Evolutionary conservation across 169 alveolate species (phyloP), one percentile per base, ranked within the genome.

Genomic region (Plasmodium knowlesi): DNA sequence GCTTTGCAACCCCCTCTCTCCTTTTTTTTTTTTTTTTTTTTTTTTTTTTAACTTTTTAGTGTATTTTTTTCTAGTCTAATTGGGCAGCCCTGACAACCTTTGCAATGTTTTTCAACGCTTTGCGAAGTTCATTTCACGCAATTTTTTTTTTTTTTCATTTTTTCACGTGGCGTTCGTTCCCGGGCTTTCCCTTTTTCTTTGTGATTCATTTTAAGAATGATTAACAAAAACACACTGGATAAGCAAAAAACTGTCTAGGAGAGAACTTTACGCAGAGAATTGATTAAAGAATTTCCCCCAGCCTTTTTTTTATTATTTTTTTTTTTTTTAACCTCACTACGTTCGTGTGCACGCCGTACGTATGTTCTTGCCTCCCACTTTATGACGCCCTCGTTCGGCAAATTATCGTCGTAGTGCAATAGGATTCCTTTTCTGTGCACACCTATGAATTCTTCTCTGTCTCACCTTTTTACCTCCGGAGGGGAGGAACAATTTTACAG

Each of bases 31-130:
- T n/a, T n/a, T n/a, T n/a, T 32, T 32, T 50, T 50, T 81, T 22
- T 53, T 81, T 39, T 81, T 81, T 53, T 53, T 81, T 9, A 43
- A 39, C 67, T 82, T 37, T 82, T 34, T 71, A 4, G 32, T 39
- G 61, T 82, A 79, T 28, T 79, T 79, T 81, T 53, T 54, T 28
- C 80, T 37, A 54, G 89, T 82, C 89, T 32, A 82, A 4, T 82
- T 54, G 54, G 34, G 50, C 39, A 82, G n/a, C 78, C 22, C 4
- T 50, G 32, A 4, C 61, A 50, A 22, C 1, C 61, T 46, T 46
- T 79, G 14, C 12, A 50, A 39, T 28, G 30, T 34, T 78, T 78
- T 78, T 34, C 25, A 61, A 19, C 34, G 28, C 76, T 1, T 61
- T 61, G 34, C 37, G 37, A 61, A 61, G 76, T 22, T 61, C 76